Percentiles rank a stretch among this genome's conserved stretches.
phyloP scores from a whole-genome alignment of 73 alveolate genomes.

The Tetrahymena thermophila region DNA sequence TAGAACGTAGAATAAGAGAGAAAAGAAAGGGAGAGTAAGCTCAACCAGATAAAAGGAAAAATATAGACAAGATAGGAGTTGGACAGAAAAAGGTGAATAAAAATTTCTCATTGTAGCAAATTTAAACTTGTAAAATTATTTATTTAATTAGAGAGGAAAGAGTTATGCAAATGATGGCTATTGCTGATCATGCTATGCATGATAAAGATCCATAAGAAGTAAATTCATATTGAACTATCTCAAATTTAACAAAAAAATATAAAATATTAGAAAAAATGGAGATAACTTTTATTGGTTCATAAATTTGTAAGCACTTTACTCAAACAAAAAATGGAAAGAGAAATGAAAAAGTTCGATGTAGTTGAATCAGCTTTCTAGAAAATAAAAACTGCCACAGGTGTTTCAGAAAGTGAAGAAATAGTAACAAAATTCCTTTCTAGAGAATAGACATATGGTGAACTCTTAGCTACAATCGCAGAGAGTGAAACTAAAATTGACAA shows the following conservation, averaged over 20 bases:
- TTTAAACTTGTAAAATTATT: background rate
- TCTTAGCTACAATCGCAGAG: slow-evolving; percentile 65
- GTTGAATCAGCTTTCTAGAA: slow-evolving; percentile 75
- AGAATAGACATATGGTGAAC: slow-evolving; percentile 71
- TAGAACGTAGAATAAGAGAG: slow-evolving; percentile 33
- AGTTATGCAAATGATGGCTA: slow-evolving; percentile 20
- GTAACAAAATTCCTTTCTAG: slow-evolving; percentile 72
- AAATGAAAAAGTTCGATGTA: slow-evolving; percentile 62
- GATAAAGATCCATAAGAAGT: slow-evolving; percentile 57
- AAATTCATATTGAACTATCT: background rate
- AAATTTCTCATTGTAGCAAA: background rate
- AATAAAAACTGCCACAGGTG: slow-evolving; percentile 75
- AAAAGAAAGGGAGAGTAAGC: slow-evolving; percentile 26
- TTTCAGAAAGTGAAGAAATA: slow-evolving; percentile 76
- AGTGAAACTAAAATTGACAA: slow-evolving; percentile 72
- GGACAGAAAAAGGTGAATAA: slow-evolving; percentile 15
- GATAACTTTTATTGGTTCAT: slow-evolving; percentile 59
- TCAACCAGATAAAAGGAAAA: slow-evolving; percentile 27
- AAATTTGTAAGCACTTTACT: slow-evolving; percentile 65
- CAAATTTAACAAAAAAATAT: background rate
- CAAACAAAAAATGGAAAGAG: slow-evolving; percentile 81
- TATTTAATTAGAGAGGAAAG: slow-evolving; percentile 22
- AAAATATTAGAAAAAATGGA: slow-evolving; percentile 54
- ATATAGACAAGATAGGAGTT: slow-evolving; percentile 20
- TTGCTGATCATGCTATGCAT: slow-evolving; percentile 53